Conservation (phyloP, 768 basidiomycete genomes). For the Tylopilus plumbeoviolaceoides region DNA sequence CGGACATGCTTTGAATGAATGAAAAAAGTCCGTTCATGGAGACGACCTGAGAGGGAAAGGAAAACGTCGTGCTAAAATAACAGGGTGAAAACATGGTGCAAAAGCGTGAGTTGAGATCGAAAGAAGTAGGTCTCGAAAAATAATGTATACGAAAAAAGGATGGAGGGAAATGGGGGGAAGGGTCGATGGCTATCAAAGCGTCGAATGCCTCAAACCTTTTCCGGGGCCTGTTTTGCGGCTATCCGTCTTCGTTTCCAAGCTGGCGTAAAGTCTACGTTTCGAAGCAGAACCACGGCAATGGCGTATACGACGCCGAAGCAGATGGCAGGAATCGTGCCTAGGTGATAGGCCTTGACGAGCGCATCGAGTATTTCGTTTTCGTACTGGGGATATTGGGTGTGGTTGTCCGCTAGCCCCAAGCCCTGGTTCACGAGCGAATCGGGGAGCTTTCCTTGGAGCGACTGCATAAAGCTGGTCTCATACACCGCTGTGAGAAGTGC, state of each 20-base stretch:
- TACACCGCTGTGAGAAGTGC: constrained; percentile 33
- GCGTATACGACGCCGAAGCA: constrained; percentile 32
- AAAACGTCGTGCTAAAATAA: background rate
- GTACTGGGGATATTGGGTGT: constrained; percentile 31
- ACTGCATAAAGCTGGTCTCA: constrained; percentile 30
- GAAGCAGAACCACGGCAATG: constrained; percentile 28
- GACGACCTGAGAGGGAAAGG: too few relatives aligned
- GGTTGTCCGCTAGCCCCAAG: constrained; percentile 28
- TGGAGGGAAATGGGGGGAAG: background rate
- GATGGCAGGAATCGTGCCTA: constrained; percentile 32
- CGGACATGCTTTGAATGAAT: background rate
- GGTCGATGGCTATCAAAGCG: constrained; percentile 14
- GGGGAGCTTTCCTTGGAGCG: constrained; percentile 27
- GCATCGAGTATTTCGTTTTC: constrained; percentile 30
- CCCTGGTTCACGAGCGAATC: constrained; percentile 29
- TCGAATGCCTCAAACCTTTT: constrained; percentile 18
- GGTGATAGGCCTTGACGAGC: constrained; percentile 32
- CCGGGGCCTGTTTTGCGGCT: constrained; percentile 19
- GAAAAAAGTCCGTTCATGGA: constrained; percentile 7
- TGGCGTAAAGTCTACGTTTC: constrained; percentile 31
- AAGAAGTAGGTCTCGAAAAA: constrained; percentile 8
- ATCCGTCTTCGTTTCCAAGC: constrained; percentile 32
- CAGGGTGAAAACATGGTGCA: background rate
- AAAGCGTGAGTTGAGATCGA: constrained; percentile 1
- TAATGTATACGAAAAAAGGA: constrained; percentile 20